These are phyloP conservation scores for Lepidium aucheri DNA, from an alignment of 345 rosid genomes.

Conservation along the genomic window DNA sequence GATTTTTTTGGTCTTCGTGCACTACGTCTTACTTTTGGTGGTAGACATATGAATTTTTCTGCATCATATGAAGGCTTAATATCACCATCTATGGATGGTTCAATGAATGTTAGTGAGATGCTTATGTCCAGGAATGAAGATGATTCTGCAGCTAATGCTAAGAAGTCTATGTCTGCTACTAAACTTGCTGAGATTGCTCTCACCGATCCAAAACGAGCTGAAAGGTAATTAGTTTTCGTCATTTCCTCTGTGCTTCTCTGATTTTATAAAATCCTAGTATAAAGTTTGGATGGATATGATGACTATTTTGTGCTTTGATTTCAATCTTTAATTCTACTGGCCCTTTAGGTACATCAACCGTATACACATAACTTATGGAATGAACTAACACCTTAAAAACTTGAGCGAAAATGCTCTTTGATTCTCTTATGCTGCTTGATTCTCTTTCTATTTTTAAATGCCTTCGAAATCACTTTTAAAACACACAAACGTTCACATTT, in stretches of 20 bases:
- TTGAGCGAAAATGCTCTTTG: background rate
- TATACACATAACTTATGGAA: background rate
- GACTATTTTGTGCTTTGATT: background rate
- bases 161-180: constrained; percentile 83
- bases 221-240: constrained; percentile 47
- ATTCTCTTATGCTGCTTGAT: background rate
- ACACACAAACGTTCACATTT: background rate
- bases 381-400: background rate
- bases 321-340: background rate
- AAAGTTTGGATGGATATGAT: background rate
- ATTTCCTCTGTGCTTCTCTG: background rate
- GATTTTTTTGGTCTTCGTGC: too few relatives aligned
- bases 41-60: too few relatives aligned
- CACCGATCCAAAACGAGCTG: constrained; percentile 92
- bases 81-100: constrained; percentile 97
- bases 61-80: too few relatives aligned
- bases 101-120: constrained; percentile 69
- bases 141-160: constrained; percentile 41
- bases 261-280: background rate
- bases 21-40: too few relatives aligned
- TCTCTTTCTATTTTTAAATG: background rate
- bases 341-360: background rate
- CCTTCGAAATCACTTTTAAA: background rate
- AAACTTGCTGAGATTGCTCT: constrained; percentile 99
- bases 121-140: constrained; percentile 66